phyloP scores from a whole-genome alignment of 192 early-diverging fungal genomes.

The Backusella australiensis region DNA sequence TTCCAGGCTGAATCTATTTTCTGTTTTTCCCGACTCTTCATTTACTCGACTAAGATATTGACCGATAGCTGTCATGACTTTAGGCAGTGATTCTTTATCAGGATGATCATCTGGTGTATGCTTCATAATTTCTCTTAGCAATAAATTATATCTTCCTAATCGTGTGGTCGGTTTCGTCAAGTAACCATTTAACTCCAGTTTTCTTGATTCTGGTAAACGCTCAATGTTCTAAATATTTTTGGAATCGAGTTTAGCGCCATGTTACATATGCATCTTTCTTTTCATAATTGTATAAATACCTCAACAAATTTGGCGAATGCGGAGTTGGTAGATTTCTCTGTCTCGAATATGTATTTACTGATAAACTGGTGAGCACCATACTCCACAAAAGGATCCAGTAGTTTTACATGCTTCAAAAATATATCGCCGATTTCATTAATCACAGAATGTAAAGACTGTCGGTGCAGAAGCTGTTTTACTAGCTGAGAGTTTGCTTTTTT shows the following conservation, averaged over 20 bases:
- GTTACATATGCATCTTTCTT: neutral
- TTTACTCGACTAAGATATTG: slow-evolving; percentile 80
- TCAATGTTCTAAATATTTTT: slow-evolving; percentile 35
- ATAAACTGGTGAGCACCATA: slow-evolving; percentile 88
- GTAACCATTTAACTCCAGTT: slow-evolving; percentile 84
- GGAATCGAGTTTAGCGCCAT: neutral
- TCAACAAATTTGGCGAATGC: slow-evolving; percentile 76
- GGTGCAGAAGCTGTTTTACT: slow-evolving; percentile 52
- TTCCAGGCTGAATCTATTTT: slow-evolving; percentile 81
- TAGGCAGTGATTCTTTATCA: slow-evolving; percentile 71
- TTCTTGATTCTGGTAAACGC: slow-evolving; percentile 73
- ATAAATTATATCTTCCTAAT: slow-evolving; percentile 82
- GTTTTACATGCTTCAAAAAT: slow-evolving; percentile 65
- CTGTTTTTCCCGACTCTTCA: slow-evolving; percentile 81
- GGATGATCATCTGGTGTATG: slow-evolving; percentile 79
- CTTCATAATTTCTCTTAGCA: slow-evolving; percentile 80
- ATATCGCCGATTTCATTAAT: slow-evolving; percentile 86
- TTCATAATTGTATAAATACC: slow-evolving; percentile 33
- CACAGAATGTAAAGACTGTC: slow-evolving; percentile 69
- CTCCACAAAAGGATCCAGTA: slow-evolving; percentile 74
- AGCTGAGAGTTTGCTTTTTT: slow-evolving; percentile 62
- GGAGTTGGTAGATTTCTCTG: slow-evolving; percentile 66
- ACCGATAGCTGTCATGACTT: slow-evolving; percentile 70
- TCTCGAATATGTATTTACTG: slow-evolving; percentile 79
- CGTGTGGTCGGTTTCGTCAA: slow-evolving; percentile 84